Conservation (phyloP, 225 moss, liverwort and hornwort species). For the Antitrichia curtipendula region DNA sequence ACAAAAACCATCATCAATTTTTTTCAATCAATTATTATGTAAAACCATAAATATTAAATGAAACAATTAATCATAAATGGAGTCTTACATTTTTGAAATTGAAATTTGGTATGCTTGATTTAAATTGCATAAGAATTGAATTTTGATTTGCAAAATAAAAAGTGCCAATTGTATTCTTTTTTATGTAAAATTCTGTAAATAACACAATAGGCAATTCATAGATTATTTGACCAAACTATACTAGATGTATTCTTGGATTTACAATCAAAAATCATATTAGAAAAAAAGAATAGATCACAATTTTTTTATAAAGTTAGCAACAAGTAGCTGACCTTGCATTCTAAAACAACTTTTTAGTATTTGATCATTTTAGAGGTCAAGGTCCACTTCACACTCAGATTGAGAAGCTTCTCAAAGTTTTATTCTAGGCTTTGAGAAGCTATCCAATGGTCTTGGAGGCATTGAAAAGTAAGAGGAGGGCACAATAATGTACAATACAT, state of each 20-base stretch:
- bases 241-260: rapidly evolving
- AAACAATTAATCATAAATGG: too few relatives aligned
- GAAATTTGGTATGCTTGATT: too few relatives aligned
- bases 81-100: too few relatives aligned
- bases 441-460: too few relatives aligned
- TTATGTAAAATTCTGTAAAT: not conserved
- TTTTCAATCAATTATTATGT: too few relatives aligned
- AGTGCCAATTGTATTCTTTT: not conserved
- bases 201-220: not conserved
- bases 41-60: too few relatives aligned
- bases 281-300: not conserved
- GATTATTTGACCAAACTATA: rapidly evolving
- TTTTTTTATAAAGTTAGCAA: not conserved
- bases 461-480: not conserved
- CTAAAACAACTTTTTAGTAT: not conserved
- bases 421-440: too few relatives aligned
- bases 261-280: not conserved
- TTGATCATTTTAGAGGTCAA: not conserved
- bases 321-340: not conserved
- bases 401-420: too few relatives aligned
- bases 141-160: too few relatives aligned
- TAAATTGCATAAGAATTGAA: too few relatives aligned
- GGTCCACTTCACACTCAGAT: not conserved
- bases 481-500: not conserved
- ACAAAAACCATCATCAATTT: too few relatives aligned